These are phyloP conservation scores for Xylaria bambusicola DNA, from an alignment of 495 filamentous ascomycete species.

Conservation along the genomic window DNA sequence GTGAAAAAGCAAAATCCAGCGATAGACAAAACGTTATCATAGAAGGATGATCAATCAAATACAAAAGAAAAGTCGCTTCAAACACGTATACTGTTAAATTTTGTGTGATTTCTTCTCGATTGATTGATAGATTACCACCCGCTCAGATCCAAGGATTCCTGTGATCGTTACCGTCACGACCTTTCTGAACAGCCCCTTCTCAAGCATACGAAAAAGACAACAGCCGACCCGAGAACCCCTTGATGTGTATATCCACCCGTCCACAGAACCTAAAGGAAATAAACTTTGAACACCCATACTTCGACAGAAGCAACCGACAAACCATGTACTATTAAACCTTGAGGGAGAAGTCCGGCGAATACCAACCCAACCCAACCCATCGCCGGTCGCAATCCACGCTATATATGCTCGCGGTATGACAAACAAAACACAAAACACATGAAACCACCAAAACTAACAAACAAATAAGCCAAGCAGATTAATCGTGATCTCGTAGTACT, in stretches of 20 bases:
- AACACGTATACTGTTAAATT: no score
- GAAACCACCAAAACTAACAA: background rate
- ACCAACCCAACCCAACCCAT: no score
- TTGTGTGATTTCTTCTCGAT: no score
- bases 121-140: no score
- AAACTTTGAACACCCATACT: constrained; percentile 2
- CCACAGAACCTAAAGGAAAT: background rate
- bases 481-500: constrained; percentile 14
- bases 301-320: background rate
- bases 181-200: background rate
- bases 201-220: background rate
- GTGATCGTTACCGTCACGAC: no score
- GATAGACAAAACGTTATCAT: no score
- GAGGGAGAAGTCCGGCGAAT: background rate
- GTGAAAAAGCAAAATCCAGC: no score
- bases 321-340: background rate
- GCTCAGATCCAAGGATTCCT: no score
- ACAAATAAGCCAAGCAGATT: background rate
- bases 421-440: background rate
- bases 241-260: background rate
- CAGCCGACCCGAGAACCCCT: background rate
- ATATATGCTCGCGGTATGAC: constrained; percentile 4
- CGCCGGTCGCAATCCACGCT: background rate
- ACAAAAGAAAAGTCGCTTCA: no score
- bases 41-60: no score